These are phyloP conservation scores for Paecilomyces dactylethromorphus DNA, from an alignment of 2,329 filamentous ascomycete species.

Conservation along the genomic window DNA sequence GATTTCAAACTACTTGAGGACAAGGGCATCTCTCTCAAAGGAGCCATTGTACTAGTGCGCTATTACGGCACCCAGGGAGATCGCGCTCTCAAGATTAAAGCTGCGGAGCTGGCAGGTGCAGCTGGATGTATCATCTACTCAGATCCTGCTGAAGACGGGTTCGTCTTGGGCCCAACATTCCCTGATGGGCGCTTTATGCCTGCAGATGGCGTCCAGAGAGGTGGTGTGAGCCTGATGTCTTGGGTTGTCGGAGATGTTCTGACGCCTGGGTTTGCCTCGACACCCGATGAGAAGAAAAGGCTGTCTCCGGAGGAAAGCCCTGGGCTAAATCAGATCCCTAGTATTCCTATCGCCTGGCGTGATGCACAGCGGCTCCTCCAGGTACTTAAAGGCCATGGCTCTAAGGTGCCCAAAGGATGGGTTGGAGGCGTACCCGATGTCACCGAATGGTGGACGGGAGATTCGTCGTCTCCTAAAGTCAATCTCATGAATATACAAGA, in stretches of 20 bases:
- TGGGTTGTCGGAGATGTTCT: conserved; percentile 88
- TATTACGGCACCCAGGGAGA: conserved; percentile 71
- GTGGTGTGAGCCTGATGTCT: conserved; percentile 70
- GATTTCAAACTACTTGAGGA: conserved; percentile 72
- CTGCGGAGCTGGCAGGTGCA: conserved; percentile 79
- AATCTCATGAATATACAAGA: conserved; percentile 82
- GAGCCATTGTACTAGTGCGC: conserved; percentile 76
- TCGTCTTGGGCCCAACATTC: conserved; percentile 62
- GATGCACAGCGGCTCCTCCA: conserved; percentile 77
- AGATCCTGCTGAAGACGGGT: conserved; percentile 80
- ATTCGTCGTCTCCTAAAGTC: conserved; percentile 66
- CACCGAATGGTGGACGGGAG: conserved; percentile 77
- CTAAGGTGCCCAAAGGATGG: conserved; percentile 65
- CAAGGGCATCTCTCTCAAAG: conserved; percentile 65
- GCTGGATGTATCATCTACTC: conserved; percentile 87
- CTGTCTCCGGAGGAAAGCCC: conserved; percentile 63
- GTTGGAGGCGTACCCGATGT: conserved; percentile 68
- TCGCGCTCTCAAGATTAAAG: conserved; percentile 76
- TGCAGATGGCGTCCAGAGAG: conserved; percentile 73
- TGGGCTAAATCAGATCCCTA: conserved; percentile 77
- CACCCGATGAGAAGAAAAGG: conserved; percentile 47
- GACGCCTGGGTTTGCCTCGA: conserved; percentile 71
- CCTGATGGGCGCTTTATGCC: conserved; percentile 77
- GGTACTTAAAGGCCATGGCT: conserved; percentile 67
- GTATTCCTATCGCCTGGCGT: conserved; percentile 80